Percentiles rank a stretch among this genome's conserved stretches.
Evolutionary conservation across 441 rosid species (phyloP).

Genomic region (Corymbia citriodora): DNA sequence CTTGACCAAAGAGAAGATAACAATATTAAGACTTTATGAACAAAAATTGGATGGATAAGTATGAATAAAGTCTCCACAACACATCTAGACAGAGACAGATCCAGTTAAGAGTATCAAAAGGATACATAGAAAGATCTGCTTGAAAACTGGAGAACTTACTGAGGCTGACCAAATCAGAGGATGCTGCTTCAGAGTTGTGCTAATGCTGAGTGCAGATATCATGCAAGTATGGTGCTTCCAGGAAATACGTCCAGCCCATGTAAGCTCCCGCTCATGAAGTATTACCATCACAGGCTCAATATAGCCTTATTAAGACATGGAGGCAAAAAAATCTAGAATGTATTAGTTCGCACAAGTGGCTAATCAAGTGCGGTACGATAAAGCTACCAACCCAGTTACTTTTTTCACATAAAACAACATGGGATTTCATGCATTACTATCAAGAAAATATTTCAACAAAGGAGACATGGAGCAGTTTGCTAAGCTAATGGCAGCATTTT

Average conservation of each 20-base stretch:
- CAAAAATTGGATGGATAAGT: background rate
- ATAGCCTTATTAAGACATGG: slow-evolving; percentile 51
- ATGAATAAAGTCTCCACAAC: background rate
- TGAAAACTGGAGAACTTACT: slow-evolving; percentile 44
- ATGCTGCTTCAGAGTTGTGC: slow-evolving; percentile 89
- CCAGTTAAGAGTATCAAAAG: background rate
- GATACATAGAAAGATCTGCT: background rate
- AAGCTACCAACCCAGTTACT: background rate
- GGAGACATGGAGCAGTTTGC: background rate
- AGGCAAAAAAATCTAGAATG: slow-evolving; percentile 11
- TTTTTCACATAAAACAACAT: background rate
- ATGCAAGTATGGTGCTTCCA: slow-evolving; percentile 98
- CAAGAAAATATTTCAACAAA: background rate
- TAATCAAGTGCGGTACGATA: background rate
- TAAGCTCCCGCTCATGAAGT: slow-evolving; percentile 95
- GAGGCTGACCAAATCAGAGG: slow-evolving; percentile 95
- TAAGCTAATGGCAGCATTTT: background rate
- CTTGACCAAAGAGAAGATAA: background rate
- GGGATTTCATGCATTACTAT: background rate
- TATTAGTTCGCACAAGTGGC: background rate
- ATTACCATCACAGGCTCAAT: slow-evolving; percentile 98
- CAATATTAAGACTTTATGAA: background rate
- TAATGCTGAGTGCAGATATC: slow-evolving; percentile 96
- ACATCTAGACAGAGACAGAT: background rate
- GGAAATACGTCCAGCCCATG: slow-evolving; percentile 94